Conservation (phyloP, 2,329 filamentous ascomycete genomes). For the Penicillium sp. region DNA sequence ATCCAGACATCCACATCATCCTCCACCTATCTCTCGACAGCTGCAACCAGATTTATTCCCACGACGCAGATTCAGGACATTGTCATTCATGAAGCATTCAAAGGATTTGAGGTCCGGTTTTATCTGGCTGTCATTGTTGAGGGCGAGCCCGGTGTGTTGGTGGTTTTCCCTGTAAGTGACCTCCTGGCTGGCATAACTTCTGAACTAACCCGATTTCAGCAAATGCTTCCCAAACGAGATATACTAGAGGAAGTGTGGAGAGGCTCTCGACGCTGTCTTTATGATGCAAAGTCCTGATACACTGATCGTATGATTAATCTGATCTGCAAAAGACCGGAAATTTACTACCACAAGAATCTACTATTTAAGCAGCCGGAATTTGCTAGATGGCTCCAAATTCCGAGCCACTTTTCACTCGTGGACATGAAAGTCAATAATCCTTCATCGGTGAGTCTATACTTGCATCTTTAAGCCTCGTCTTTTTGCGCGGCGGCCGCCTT, state of each 20-base stretch:
- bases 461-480: slow-evolving; percentile 10
- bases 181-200: neutral
- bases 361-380: too few relatives aligned
- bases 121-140: slow-evolving; percentile 90
- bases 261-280: slow-evolving; percentile 79
- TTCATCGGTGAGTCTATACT: slow-evolving; percentile 6
- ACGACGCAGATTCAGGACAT: slow-evolving; percentile 91
- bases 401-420: neutral
- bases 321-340: neutral
- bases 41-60: slow-evolving; percentile 77
- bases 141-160: slow-evolving; percentile 82
- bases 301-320: neutral
- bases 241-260: slow-evolving; percentile 91
- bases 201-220: slow-evolving; percentile 40
- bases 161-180: slow-evolving; percentile 79
- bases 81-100: slow-evolving; percentile 92
- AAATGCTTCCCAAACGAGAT: slow-evolving; percentile 70
- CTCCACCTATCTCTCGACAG: slow-evolving; percentile 65
- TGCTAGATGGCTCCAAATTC: neutral
- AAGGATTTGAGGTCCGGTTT: slow-evolving; percentile 85
- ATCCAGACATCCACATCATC: slow-evolving; percentile 82
- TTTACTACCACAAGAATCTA: neutral
- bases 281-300: slow-evolving; percentile 63
- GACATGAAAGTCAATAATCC: neutral
- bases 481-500: slow-evolving; percentile 25